These are phyloP conservation scores for Rhizopus delemar DNA, from an alignment of 371 early-diverging fungal genomes.

Conservation along the genomic window DNA sequence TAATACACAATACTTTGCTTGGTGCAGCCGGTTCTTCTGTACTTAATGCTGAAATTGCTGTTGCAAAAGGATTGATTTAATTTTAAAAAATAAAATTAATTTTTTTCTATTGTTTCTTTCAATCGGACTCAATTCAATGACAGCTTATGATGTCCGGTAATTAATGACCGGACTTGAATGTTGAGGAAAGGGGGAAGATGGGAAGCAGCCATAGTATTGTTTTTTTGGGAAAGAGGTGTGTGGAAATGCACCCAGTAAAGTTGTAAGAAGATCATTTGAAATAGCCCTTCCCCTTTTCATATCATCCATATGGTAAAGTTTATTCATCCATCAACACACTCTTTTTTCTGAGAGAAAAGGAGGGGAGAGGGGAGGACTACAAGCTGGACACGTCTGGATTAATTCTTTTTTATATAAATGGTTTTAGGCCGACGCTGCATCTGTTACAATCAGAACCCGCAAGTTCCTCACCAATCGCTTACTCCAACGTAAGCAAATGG, in stretches of 20 bases:
- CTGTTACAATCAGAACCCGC: conserved; percentile 96
- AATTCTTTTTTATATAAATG: background rate
- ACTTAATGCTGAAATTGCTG: conserved; percentile 92
- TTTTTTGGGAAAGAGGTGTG: too few species aligned
- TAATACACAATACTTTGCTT: conserved; percentile 94
- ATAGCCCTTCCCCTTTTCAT: conserved; percentile 19
- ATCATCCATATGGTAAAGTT: conserved; percentile 20
- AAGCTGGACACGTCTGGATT: too few species aligned
- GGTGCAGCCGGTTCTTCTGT: conserved; percentile 96
- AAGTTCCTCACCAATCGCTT: conserved; percentile 99
- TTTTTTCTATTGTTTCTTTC: background rate
- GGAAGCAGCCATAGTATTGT: too few species aligned
- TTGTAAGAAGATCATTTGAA: conserved; percentile 6
- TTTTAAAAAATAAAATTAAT: background rate
- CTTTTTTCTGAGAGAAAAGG: too few species aligned
- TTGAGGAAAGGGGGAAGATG: too few species aligned
- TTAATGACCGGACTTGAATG: too few species aligned
- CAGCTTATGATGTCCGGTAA: too few species aligned
- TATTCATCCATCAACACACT: conserved; percentile 8
- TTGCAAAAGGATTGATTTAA: conserved; percentile 72
- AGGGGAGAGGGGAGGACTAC: too few species aligned
- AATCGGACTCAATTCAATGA: too few species aligned
- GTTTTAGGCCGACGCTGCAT: conserved; percentile 67
- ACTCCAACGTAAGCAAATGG: conserved; percentile 98
- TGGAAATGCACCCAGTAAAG: background rate